These are phyloP conservation scores for Hypomontagnella submonticulosa DNA, from an alignment of 495 filamentous ascomycete species.

Conservation along the genomic window DNA sequence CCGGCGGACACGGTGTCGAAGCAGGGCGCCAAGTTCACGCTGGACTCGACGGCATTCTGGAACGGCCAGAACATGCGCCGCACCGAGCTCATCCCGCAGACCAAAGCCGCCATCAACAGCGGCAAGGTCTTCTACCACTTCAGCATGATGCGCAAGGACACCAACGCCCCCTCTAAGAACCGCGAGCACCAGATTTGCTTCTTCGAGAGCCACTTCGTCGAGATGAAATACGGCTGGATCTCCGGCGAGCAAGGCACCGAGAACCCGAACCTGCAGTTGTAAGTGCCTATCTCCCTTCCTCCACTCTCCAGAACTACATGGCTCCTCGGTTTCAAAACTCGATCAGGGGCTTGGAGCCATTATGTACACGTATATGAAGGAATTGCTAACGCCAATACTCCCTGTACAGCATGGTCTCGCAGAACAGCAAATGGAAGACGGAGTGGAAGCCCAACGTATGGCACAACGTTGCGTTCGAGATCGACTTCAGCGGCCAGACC, in stretches of 20 bases:
- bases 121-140: slow-evolving; percentile 75
- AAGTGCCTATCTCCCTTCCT: slow-evolving; percentile 16
- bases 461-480: slow-evolving; percentile 78
- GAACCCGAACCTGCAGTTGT: slow-evolving; percentile 61
- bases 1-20: slow-evolving; percentile 66
- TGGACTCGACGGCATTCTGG: slow-evolving; percentile 70
- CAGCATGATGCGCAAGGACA: slow-evolving; percentile 63
- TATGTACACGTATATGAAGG: too few relatives aligned
- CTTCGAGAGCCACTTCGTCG: slow-evolving; percentile 77
- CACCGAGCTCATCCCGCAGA: slow-evolving; percentile 74
- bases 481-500: slow-evolving; percentile 67
- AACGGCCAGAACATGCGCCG: slow-evolving; percentile 69
- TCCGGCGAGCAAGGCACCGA: slow-evolving; percentile 65
- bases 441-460: slow-evolving; percentile 67
- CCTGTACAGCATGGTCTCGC: slow-evolving; percentile 51
- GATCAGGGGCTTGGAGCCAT: too few relatives aligned
- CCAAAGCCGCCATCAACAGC: slow-evolving; percentile 65
- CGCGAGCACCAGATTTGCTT: slow-evolving; percentile 77
- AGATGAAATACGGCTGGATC: slow-evolving; percentile 76
- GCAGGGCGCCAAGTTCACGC: slow-evolving; percentile 71
- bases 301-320: neutral
- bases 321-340: too few relatives aligned
- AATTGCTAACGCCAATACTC: neutral
- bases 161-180: slow-evolving; percentile 66
- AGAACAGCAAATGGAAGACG: slow-evolving; percentile 56